phyloP scores from a whole-genome alignment of 495 filamentous ascomycete genomes.

The Opeltia flavorubescens region DNA sequence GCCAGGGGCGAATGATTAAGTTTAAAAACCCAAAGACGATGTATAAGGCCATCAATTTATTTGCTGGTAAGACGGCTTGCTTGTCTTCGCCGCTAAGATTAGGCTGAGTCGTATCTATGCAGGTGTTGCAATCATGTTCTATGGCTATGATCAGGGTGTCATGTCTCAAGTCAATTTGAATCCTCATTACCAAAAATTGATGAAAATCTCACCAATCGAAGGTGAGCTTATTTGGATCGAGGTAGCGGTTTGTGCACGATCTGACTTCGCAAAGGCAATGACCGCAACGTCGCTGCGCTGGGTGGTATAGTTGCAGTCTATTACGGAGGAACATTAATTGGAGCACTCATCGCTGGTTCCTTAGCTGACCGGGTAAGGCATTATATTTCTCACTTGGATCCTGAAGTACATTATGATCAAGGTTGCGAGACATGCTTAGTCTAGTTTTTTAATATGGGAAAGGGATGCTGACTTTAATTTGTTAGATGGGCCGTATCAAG shows the following conservation, averaged over 20 bases:
- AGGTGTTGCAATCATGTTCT: slow-evolving; percentile 24
- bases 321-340: slow-evolving; percentile 41
- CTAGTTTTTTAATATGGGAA: too few species aligned
- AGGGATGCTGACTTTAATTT: too few species aligned
- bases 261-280: slow-evolving; percentile 8
- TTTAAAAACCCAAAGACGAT: slow-evolving; percentile 18
- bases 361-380: slow-evolving; percentile 39
- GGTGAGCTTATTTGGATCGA: background rate
- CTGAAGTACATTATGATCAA: too few species aligned
- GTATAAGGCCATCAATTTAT: slow-evolving; percentile 18
- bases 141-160: slow-evolving; percentile 25
- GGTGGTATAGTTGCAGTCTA: slow-evolving; percentile 40
- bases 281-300: slow-evolving; percentile 15
- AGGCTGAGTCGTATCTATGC: too few species aligned
- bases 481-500: slow-evolving; percentile 40
- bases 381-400: too few species aligned
- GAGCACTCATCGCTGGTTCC: slow-evolving; percentile 37
- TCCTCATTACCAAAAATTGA: slow-evolving; percentile 20
- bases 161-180: slow-evolving; percentile 29
- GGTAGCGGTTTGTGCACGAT: background rate
- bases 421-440: too few species aligned
- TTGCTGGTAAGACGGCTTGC: slow-evolving; percentile 9
- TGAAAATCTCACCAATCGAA: slow-evolving; percentile 8
- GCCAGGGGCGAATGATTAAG: slow-evolving; percentile 14
- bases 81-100: background rate